Evolutionary conservation across 495 filamentous ascomycete genomes (phyloP).

Genomic region (Rusavskia elegans): DNA sequence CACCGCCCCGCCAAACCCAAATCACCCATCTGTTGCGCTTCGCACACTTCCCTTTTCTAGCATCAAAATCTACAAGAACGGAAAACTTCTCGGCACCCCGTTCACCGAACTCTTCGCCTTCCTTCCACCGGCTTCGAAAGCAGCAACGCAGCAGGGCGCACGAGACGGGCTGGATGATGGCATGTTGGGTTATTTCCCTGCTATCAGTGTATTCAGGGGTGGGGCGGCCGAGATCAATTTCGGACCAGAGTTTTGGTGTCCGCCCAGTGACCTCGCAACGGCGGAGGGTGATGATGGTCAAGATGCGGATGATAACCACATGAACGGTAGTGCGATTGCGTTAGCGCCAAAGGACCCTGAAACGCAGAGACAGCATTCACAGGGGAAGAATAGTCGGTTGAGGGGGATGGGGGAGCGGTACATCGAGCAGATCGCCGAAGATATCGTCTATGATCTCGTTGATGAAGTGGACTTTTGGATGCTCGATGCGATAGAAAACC

Average conservation of each 20-base stretch:
- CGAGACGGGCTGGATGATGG: conserved; percentile 81
- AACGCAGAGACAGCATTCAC: conserved; percentile 5
- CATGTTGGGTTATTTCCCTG: conserved; percentile 87
- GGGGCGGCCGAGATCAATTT: conserved; percentile 88
- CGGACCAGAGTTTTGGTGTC: conserved; percentile 77
- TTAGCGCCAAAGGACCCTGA: conserved; percentile 1
- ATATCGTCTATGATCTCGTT: conserved; percentile 77
- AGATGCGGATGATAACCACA: conserved; percentile 32
- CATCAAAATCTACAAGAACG: conserved; percentile 88
- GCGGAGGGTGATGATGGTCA: conserved; percentile 17
- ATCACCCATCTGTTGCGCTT: conserved; percentile 53
- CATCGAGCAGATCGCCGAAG: conserved; percentile 89
- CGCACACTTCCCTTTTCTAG: conserved; percentile 74
- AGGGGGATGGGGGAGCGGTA: conserved; percentile 62
- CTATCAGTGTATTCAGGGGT: conserved; percentile 78
- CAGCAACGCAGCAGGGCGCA: conserved; percentile 51
- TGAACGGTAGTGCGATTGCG: conserved; percentile 10
- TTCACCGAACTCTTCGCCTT: conserved; percentile 86
- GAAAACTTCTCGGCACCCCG: conserved; percentile 65
- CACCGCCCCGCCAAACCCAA: conserved; percentile 43
- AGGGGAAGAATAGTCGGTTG: conserved; percentile 18
- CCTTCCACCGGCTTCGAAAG: conserved; percentile 72
- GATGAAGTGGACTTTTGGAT: conserved; percentile 31
- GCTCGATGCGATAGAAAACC: conserved; percentile 3
- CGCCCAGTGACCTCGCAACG: conserved; percentile 37